Evolutionary conservation across 2,329 filamentous ascomycete species (phyloP).

Genomic region (Trichothecium roseum): DNA sequence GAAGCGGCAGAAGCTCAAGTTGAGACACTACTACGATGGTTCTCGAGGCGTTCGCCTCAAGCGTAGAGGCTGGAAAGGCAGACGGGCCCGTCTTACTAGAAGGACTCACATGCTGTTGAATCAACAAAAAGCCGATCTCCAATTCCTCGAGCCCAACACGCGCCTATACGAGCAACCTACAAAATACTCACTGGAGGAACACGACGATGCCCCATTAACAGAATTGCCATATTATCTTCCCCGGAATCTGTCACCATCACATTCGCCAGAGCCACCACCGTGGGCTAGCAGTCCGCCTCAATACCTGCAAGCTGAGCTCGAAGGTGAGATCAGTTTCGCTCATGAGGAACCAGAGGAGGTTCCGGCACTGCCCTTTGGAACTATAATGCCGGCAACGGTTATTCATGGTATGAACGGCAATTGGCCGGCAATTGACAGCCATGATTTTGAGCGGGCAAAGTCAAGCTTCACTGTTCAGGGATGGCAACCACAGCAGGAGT

Average conservation of each 20-base stretch:
- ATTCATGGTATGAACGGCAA: conserved; percentile 11
- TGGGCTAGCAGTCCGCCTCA: no score
- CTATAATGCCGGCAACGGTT: no score
- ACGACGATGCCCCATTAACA: no score
- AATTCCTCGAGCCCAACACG: conserved; percentile 32
- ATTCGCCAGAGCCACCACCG: no score
- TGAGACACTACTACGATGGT: background rate
- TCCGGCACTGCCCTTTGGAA: no score
- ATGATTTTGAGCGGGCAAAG: conserved; percentile 24
- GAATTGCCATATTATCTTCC: no score
- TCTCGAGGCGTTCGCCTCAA: conserved; percentile 1
- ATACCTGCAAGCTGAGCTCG: no score
- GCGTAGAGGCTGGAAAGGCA: background rate
- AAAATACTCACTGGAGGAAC: no score
- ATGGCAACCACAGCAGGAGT: conserved; percentile 29
- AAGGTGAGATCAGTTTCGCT: no score
- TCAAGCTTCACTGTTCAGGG: conserved; percentile 31
- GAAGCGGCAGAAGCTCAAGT: conserved; percentile 10
- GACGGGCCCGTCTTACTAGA: no score
- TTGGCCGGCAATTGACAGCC: conserved; percentile 19
- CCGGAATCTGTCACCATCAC: no score
- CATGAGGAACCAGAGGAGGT: no score
- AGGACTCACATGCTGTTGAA: background rate
- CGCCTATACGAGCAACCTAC: conserved; percentile 2
- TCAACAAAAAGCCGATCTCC: conserved; percentile 10